Conservation (phyloP, 176 grass and related monocot genomes). For the Panicum miliaceum region DNA sequence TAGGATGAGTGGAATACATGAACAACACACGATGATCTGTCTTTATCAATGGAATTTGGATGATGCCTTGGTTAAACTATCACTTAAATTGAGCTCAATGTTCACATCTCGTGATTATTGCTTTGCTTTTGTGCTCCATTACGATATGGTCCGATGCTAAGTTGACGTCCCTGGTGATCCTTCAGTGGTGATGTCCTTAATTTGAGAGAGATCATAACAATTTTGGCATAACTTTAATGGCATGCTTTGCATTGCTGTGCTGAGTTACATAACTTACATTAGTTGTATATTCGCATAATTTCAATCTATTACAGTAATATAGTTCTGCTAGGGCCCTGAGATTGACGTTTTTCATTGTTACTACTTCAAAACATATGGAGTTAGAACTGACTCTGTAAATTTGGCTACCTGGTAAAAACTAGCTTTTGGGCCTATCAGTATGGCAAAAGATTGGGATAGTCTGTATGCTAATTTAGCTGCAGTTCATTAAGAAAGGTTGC, state of each 20-base stretch:
- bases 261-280: neutral
- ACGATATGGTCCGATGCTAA: neutral
- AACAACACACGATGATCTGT: constrained; percentile 15
- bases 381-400: neutral
- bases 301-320: neutral
- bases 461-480: neutral
- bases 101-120: neutral
- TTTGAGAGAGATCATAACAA: neutral
- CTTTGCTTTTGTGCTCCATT: neutral
- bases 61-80: constrained; percentile 6
- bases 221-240: neutral
- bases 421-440: neutral
- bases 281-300: neutral
- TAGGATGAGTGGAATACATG: constrained; percentile 21
- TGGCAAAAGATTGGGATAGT: neutral
- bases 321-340: neutral
- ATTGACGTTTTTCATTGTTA: neutral
- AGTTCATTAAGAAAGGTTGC: neutral
- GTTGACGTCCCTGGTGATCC: neutral
- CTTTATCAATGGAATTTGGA: constrained; percentile 22
- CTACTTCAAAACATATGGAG: neutral
- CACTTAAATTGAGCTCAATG: neutral
- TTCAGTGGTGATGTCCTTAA: neutral
- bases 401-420: neutral
- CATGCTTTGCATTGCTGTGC: neutral